These are phyloP conservation scores for Microsporum canis DNA, from an alignment of 2,329 filamentous ascomycete genomes.

Conservation along the genomic window DNA sequence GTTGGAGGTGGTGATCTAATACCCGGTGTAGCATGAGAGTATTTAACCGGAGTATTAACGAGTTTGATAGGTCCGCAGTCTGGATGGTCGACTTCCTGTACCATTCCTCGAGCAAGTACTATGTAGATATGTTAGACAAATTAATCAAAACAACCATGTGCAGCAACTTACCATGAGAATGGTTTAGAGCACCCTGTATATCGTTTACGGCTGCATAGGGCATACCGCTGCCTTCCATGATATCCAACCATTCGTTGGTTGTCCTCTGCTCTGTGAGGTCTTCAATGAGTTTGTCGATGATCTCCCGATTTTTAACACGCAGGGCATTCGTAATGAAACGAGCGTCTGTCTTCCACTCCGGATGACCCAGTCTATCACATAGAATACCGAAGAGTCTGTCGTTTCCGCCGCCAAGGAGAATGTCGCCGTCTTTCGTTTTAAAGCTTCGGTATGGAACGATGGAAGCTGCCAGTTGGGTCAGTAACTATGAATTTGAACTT, in stretches of 20 bases:
- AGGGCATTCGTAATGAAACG: constrained; percentile 49
- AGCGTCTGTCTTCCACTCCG: constrained; percentile 47
- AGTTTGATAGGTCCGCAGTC: constrained; percentile 76
- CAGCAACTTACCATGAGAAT: constrained; percentile 58
- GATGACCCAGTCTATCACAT: constrained; percentile 45
- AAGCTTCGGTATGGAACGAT: constrained; percentile 93
- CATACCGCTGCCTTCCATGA: constrained; percentile 84
- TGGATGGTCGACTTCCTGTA: constrained; percentile 73
- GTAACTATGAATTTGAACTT: background rate
- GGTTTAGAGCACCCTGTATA: constrained; percentile 69
- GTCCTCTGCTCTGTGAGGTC: constrained; percentile 61
- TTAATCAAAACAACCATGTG: background rate
- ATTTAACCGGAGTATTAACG: constrained; percentile 91
- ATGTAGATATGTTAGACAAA: constrained; percentile 6
- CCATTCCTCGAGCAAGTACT: constrained; percentile 71
- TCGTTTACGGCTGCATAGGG: constrained; percentile 94
- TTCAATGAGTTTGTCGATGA: constrained; percentile 71
- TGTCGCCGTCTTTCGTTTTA: constrained; percentile 51
- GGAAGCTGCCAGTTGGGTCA: constrained; percentile 48
- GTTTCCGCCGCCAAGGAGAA: constrained; percentile 54
- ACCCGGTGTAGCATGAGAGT: constrained; percentile 66
- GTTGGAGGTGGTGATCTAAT: constrained; percentile 71
- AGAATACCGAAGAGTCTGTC: constrained; percentile 51
- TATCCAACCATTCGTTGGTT: constrained; percentile 74
- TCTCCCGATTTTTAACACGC: constrained; percentile 55